Evolutionary conservation across 1,284 basidiomycete genomes (phyloP), one percentile per base, ranked within the genome.

Genomic region (Marasmius oreades): DNA sequence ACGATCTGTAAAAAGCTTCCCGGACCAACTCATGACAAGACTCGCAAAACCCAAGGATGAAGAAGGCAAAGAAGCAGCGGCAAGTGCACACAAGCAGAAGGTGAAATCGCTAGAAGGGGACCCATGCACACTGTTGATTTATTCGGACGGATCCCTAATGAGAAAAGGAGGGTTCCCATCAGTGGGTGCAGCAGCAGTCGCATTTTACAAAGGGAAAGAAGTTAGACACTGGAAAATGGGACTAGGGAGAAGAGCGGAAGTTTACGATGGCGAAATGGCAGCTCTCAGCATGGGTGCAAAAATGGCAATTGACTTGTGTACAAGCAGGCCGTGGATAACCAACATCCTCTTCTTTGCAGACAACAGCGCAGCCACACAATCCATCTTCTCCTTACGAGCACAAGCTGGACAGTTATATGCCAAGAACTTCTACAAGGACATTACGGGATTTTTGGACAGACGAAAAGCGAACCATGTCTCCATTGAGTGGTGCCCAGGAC

Each of bases 141-240:
- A 71, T 59, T 58, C 69, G 18, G 69, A 72, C 47, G 67, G 70
- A 16, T 71, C 70, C 8, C 50, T 63, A 18, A 55, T 55, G 4
- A 18, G 18, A 14, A 42, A 60, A 14, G 45, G 54, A 16, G 52
- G 62, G 0, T 59, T 65, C 52, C 36, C 34, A 23, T 42, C 62
- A 26, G 59, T 58, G 12, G 68, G 64, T 8, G 64, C 63, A 3
- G 65, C 55, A 28, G 33, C 52, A 1, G 69, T 66, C 0, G 61
- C 57, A 8, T 69, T 60, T 53, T 55, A 62, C 36, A 22, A 54
- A 10, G 61, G 58, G 1, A 10, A 37, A 6, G 62, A 66, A 45
- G 51, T 66, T 3, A 37, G 46, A n/a, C 31, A 42, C 0, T 44
- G 26, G 3, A 51, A 45, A 24, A 59, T 67, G 22, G 67, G 66